Percentiles rank a stretch among this genome's conserved stretches.
Conservation (phyloP, 2,329 filamentous ascomycete species). For the Ophiostoma sp. region DNA sequence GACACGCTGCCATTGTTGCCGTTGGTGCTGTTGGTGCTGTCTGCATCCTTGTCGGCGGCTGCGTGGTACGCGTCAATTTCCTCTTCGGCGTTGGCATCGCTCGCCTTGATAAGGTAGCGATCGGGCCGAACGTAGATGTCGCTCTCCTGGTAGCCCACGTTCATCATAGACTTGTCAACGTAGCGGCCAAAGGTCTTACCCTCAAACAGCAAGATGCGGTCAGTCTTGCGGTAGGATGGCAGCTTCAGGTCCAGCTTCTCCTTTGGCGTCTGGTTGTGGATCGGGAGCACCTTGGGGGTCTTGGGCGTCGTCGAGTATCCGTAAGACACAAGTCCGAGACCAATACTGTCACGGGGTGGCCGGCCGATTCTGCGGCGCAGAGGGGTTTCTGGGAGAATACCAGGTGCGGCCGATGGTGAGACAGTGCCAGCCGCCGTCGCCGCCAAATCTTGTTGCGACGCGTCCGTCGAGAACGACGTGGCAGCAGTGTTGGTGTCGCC, state of each 20-base stretch:
- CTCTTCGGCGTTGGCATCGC: slow-evolving; percentile 60
- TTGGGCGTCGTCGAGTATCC: slow-evolving; percentile 50
- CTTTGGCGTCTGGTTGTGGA: slow-evolving; percentile 76
- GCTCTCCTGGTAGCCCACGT: slow-evolving; percentile 92
- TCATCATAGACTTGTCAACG: slow-evolving; percentile 94
- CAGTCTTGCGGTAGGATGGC: slow-evolving; percentile 73
- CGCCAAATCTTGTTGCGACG: background rate
- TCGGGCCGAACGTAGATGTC: slow-evolving; percentile 83
- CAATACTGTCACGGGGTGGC: slow-evolving; percentile 52
- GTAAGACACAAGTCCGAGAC: slow-evolving; percentile 51
- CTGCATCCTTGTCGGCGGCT: slow-evolving; percentile 51
- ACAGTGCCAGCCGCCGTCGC: background rate
- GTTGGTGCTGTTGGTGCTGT: slow-evolving; percentile 49
- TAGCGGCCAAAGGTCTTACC: slow-evolving; percentile 85
- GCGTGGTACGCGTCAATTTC: slow-evolving; percentile 49
- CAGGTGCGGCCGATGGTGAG: background rate
- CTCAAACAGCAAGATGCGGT: slow-evolving; percentile 78
- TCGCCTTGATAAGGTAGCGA: slow-evolving; percentile 66
- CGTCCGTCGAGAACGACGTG: background rate
- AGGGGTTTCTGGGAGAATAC: slow-evolving; percentile 23
- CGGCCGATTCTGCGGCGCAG: slow-evolving; percentile 44
- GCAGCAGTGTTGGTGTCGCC: slow-evolving; percentile 8
- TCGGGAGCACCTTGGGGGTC: slow-evolving; percentile 68
- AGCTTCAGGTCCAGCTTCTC: slow-evolving; percentile 76
- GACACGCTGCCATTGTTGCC: slow-evolving; percentile 45